Evolutionary conservation across 495 filamentous ascomycete species (phyloP).

Genomic region (Lepidopterella palustris): DNA sequence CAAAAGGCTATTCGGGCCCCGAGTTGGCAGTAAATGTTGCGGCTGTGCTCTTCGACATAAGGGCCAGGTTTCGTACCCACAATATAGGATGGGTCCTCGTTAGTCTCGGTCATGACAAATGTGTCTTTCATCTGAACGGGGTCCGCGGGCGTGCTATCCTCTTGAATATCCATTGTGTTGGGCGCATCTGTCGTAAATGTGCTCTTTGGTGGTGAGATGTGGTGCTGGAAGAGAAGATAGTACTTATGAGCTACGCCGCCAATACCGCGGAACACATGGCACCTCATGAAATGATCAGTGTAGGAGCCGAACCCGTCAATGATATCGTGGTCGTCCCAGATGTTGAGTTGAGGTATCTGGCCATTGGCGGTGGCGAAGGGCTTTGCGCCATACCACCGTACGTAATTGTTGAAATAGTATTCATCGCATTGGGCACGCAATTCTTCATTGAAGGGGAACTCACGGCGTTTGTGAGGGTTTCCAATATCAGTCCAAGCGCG

Average conservation of each 20-base stretch:
- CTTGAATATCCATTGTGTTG: conserved; percentile 43
- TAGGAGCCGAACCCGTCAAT: conserved; percentile 87
- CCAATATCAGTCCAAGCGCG: conserved; percentile 70
- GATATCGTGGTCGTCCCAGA: conserved; percentile 88
- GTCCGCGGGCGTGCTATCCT: conserved; percentile 51
- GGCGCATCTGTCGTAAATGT: conserved; percentile 72
- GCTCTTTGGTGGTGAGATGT: conserved; percentile 70
- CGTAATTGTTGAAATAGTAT: conserved; percentile 86
- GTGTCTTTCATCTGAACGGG: conserved; percentile 60
- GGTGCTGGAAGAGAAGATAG: conserved; percentile 92
- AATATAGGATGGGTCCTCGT: conserved; percentile 69
- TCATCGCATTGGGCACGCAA: conserved; percentile 75
- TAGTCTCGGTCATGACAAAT: conserved; percentile 55
- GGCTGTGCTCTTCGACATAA: conserved; percentile 74
- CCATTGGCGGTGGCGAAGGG: conserved; percentile 79
- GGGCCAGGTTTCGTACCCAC: conserved; percentile 66
- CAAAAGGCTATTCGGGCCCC: conserved; percentile 78
- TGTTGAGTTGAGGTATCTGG: conserved; percentile 84
- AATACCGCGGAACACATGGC: conserved; percentile 83
- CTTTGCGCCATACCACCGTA: conserved; percentile 76
- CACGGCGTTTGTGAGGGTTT: conserved; percentile 75
- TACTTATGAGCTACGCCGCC: conserved; percentile 64
- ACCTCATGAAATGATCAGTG: conserved; percentile 88
- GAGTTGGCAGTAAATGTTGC: conserved; percentile 75
- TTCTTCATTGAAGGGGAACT: conserved; percentile 65